A percentile compares a stretch with the other conserved stretches of the same genome.
phyloP scores from a whole-genome alignment of 2,329 filamentous ascomycete genomes.

The Penicillium janthinellum region DNA sequence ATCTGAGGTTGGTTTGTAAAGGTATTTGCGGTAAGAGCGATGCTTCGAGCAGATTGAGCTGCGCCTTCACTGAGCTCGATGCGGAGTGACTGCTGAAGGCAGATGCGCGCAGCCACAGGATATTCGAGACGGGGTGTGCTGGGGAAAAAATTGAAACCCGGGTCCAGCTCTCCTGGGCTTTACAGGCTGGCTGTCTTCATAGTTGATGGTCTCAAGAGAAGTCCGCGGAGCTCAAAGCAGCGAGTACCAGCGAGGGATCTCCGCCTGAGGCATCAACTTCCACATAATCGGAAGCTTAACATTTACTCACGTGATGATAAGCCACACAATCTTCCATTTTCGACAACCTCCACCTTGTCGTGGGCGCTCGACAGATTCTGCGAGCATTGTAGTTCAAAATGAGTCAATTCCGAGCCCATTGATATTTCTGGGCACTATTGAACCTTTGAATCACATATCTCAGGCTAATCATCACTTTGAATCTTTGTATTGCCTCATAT shows the following conservation, averaged over 20 bases:
- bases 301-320: neutral
- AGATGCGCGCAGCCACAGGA: constrained; percentile 7
- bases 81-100: constrained; percentile 5
- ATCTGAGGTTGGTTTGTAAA: neutral
- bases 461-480: no score
- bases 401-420: neutral
- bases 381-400: no score
- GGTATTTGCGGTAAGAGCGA: neutral
- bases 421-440: neutral
- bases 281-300: constrained; percentile 8
- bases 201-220: constrained; percentile 12
- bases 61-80: constrained; percentile 13
- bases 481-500: neutral
- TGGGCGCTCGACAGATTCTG: neutral
- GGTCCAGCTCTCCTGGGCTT: constrained; percentile 4
- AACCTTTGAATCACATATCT: neutral
- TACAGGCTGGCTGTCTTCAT: constrained; percentile 8
- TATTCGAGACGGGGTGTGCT: neutral
- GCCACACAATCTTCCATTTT: neutral
- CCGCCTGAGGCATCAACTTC: constrained; percentile 28
- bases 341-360: neutral
- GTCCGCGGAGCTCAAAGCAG: constrained; percentile 15
- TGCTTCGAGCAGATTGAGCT: constrained; percentile 8
- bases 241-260: constrained; percentile 5
- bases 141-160: neutral